A percentile compares a stretch with the other conserved stretches of the same genome.
These are phyloP conservation scores for Nannochloropsis limnetica DNA, from an alignment of 352 stramenopile genomes.

Conservation along the genomic window DNA sequence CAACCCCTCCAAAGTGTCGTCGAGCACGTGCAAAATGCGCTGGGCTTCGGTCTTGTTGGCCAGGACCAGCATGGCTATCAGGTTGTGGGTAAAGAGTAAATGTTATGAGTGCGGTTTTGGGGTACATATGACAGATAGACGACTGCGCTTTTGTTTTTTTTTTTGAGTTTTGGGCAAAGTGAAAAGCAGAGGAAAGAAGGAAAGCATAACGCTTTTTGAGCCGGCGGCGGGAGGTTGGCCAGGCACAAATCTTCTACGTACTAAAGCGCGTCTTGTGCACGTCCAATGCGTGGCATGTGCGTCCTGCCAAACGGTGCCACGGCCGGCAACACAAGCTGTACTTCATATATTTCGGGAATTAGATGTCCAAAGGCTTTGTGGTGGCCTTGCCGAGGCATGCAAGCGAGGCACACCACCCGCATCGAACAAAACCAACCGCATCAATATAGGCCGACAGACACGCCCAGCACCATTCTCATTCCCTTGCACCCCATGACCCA, in stretches of 20 bases:
- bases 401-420: background rate
- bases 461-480: background rate
- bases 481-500: background rate
- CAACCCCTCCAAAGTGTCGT: background rate
- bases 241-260: background rate
- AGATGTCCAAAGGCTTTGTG: background rate
- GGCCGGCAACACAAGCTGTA: background rate
- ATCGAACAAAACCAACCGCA: background rate
- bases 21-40: background rate
- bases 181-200: background rate
- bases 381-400: background rate
- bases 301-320: background rate
- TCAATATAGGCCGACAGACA: background rate
- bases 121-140: background rate
- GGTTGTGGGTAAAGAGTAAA: background rate
- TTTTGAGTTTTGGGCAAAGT: constrained; percentile 12
- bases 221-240: background rate
- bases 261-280: background rate
- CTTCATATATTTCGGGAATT: background rate
- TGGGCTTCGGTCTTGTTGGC: constrained; percentile 22
- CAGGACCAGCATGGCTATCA: background rate
- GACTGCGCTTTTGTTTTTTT: background rate
- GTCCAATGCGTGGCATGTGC: background rate
- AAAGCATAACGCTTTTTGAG: background rate
- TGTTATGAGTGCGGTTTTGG: background rate